Base-by-base conservation (phyloP, 441 rosid species). In the Capsella rubella region DNA sequence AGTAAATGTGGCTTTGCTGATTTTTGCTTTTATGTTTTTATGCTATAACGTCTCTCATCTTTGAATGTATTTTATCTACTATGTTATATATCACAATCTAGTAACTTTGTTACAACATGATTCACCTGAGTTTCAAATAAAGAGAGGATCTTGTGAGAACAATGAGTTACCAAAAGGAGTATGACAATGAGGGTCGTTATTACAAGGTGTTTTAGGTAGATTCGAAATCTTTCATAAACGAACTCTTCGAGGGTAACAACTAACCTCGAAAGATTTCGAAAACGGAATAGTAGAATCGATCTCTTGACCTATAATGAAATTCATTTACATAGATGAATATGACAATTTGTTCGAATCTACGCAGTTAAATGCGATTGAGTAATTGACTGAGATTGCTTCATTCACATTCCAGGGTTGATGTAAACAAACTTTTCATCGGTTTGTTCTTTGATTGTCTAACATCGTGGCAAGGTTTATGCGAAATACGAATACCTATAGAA, bases 191-290 rank as follows among this genome's bases (percentile, higher is more conserved):
- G 92, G 81, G 8, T 81, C 10, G 96, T 87, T 90, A 85, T 70
- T 86, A 92, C 83, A 87, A 81, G 72, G 73, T 88, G 63, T 76
- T 88, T 73, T 86, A 81, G 72, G 94, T 90, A 1, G 88, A 35
- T 35, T 35, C 8, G 39, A 35, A 18, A 18, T 18, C 21, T 18
- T 18, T 18, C 21, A 18, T 1, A 18, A 18, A 18, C 21, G 21
- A 18, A 18, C 21, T 18, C 21, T 18, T 18, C 21, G 21, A 16
- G 8, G 37, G 9, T 34, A 34, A 34, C 37, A 28, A 29, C 0
- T 8, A 31, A 4, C 34, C 35, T 32, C 35, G 6, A 32, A 18
- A 18, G 21, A 34, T 34, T 34, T 34, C 39, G 34, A 34, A 34
- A 34, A 34, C 9, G 39, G 8, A 10, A 35, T 1, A 8, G 10